Base-by-base conservation (phyloP, 495 filamentous ascomycete species). In the Penicillium riverlandense region DNA sequence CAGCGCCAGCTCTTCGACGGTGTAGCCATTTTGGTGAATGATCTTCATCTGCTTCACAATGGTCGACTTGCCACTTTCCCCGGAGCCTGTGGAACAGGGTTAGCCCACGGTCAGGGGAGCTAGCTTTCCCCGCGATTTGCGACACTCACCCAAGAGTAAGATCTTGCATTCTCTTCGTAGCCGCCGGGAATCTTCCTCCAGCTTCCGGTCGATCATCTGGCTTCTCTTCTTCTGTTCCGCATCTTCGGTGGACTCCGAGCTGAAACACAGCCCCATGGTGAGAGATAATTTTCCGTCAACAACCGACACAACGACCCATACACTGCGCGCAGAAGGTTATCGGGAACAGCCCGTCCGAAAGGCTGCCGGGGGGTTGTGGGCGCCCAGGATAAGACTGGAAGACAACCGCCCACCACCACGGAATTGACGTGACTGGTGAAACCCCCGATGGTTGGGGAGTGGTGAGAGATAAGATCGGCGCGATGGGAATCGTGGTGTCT, bases 1-100 rank as follows among this genome's bases (percentile, higher is more conserved):
- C 54, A 94, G 78, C 38, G 82, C 83, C 40, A 96, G 77, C 61
- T 98, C 92, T 51, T 96, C 90, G 47, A 83, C 76, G 2, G 86
- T 85, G 63, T 97, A 98, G 45, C 92, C 92, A 67, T 95, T 95
- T 57, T 96, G 86, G 57, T 97, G 92, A 52, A 97, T 97, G 57
- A 98, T 97, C 69, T 98, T 98, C 92, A 97, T 98, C 75, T 97
- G 92, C 65, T 97, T 97, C 49, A 98, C 92, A 51, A 97, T 96
- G 4, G 92, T 98, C 38, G 92, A 96, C 67, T 98, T 98, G 39
- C 92, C 92, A 67, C 90, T 96, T 75, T 98, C 92, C 46, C 92
- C 92, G 45, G 92, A 96, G 33, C 92, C 92, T 98, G 35, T 11
- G 27, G 36, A 41, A 7, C 34, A 12, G 10, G 7, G 42, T 55